phyloP scores from a whole-genome alignment of 345 rosid genomes.

The Jatropha curcas region DNA sequence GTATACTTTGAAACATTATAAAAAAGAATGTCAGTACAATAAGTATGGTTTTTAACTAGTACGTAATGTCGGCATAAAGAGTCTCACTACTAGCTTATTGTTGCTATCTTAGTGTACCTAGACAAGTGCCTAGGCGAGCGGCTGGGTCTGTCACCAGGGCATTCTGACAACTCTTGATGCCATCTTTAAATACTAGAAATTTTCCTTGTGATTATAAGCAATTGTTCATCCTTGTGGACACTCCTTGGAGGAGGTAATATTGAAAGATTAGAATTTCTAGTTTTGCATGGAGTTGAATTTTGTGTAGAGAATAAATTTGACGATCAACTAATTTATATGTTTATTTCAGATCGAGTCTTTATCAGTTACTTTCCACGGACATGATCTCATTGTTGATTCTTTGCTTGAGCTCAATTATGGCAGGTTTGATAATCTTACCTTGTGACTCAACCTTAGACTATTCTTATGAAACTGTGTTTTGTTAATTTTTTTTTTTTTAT shows the following conservation, averaged over 20 bases:
- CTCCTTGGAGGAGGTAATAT: slow-evolving; percentile 14
- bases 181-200: slow-evolving; percentile 12
- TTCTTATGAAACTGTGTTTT: not conserved
- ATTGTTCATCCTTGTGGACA: slow-evolving; percentile 14
- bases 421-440: slow-evolving; percentile 42
- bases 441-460: not conserved
- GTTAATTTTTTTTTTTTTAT: not conserved
- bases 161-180: slow-evolving; percentile 14
- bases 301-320: not conserved
- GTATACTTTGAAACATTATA: not conserved
- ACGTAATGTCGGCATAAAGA: not conserved
- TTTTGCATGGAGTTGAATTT: not conserved
- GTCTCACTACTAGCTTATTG: slow-evolving; percentile 19
- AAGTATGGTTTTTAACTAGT: slow-evolving; percentile 1
- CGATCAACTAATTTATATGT: not conserved
- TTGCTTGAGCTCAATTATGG: slow-evolving; percentile 97
- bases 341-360: slow-evolving; percentile 87
- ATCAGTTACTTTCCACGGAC: slow-evolving; percentile 95
- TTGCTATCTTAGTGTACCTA: slow-evolving; percentile 18
- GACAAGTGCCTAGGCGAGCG: slow-evolving; percentile 19
- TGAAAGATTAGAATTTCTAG: not conserved
- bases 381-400: slow-evolving; percentile 93
- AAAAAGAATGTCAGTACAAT: too few species aligned
- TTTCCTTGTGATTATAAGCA: slow-evolving; percentile 16
- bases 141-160: slow-evolving; percentile 21